Conservation (phyloP, 1,284 basidiomycete genomes). For the Pholiota adiposa region DNA sequence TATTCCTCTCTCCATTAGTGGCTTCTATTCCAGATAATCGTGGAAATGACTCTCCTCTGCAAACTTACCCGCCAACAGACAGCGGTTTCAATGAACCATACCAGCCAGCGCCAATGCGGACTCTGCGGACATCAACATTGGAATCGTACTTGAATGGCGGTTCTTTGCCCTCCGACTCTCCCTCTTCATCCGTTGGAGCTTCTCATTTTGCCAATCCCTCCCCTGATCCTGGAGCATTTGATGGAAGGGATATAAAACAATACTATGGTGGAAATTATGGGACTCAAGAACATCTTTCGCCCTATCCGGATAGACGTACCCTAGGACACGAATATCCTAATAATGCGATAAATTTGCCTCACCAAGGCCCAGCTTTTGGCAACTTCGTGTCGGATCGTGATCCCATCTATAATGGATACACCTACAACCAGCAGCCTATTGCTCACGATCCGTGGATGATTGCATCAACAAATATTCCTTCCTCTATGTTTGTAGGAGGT, state of each 20-base stretch:
- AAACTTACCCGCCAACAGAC: constrained; percentile 33
- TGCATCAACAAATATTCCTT: constrained; percentile 11
- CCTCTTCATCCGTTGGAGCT: constrained; percentile 68
- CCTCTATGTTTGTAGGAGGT: constrained; percentile 12
- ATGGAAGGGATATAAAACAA: constrained; percentile 47
- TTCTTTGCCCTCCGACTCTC: constrained; percentile 65
- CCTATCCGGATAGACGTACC: constrained; percentile 37
- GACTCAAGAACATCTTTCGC: constrained; percentile 33
- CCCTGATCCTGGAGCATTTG: constrained; percentile 65
- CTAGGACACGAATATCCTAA: constrained; percentile 25
- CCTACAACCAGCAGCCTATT: constrained; percentile 40
- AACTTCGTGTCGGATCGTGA: constrained; percentile 39
- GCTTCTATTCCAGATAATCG: constrained; percentile 60
- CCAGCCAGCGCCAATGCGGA: constrained; percentile 66
- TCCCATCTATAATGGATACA: constrained; percentile 47
- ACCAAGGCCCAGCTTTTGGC: constrained; percentile 35
- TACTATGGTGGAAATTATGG: constrained; percentile 33
- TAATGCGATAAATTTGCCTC: constrained; percentile 32
- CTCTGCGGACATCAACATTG: constrained; percentile 58
- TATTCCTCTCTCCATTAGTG: constrained; percentile 64
- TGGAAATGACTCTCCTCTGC: constrained; percentile 49
- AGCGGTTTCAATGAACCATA: constrained; percentile 52
- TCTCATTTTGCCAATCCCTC: constrained; percentile 67
- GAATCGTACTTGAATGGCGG: constrained; percentile 59
- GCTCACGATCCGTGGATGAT: constrained; percentile 43